Conservation (phyloP, 2,329 filamentous ascomycete species). For the Chaetomiaceae sp. region DNA sequence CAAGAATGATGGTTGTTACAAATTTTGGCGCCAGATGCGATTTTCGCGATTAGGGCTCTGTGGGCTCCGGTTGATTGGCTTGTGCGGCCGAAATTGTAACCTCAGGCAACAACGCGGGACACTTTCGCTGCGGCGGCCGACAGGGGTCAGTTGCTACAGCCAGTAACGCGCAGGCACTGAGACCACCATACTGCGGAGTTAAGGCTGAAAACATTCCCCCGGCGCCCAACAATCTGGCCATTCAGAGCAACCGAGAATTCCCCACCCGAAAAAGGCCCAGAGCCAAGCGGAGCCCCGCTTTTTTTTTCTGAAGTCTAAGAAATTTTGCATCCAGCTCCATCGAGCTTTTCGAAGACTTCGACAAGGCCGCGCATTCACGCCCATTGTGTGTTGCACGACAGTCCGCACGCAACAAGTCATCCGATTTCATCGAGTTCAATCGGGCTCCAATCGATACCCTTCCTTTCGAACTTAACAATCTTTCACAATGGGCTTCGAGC, state of each 20-base stretch:
- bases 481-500: slow-evolving; percentile 40
- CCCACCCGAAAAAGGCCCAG: slow-evolving; percentile 13
- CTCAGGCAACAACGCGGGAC: slow-evolving; percentile 17
- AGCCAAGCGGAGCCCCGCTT: slow-evolving; percentile 19
- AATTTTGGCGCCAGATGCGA: slow-evolving; percentile 28
- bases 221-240: neutral
- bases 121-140: neutral
- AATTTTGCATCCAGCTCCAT: slow-evolving; percentile 30
- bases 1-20: slow-evolving; percentile 36
- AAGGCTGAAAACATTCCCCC: neutral
- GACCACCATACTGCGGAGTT: neutral
- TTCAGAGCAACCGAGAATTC: slow-evolving; percentile 16
- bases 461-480: slow-evolving; percentile 8
- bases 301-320: slow-evolving; percentile 25
- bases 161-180: slow-evolving; percentile 3
- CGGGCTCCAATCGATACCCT: neutral
- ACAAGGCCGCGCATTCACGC: slow-evolving; percentile 20
- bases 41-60: slow-evolving; percentile 30
- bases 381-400: slow-evolving; percentile 22
- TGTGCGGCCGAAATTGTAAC: slow-evolving; percentile 17
- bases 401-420: slow-evolving; percentile 9
- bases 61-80: slow-evolving; percentile 25
- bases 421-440: slow-evolving; percentile 6
- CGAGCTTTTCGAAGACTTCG: slow-evolving; percentile 24
- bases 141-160: neutral